Evolutionary conservation across 2,329 filamentous ascomycete genomes (phyloP).

Genomic region (Botryosphaeria dothidea): DNA sequence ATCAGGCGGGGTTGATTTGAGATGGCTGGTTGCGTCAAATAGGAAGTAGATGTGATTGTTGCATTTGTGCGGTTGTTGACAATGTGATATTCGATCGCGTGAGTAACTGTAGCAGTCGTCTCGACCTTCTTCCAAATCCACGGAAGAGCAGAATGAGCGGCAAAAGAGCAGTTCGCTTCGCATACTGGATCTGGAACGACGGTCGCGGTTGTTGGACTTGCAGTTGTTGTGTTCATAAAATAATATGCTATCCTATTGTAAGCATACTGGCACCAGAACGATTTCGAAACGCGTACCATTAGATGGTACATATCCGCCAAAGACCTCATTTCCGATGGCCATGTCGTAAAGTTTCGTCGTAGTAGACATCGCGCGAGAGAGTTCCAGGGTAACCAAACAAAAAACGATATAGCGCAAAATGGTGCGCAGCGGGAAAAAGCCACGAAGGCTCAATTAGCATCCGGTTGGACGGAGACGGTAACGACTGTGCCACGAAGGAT

Average conservation of each 20-base stretch:
- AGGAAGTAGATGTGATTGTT: background rate
- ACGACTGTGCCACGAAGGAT: background rate
- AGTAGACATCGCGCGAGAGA: background rate
- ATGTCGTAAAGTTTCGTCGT: background rate
- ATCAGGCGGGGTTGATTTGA: background rate
- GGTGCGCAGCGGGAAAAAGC: background rate
- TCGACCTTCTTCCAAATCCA: background rate
- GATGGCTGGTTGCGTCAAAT: background rate
- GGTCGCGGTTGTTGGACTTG: background rate
- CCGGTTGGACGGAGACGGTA: too few species aligned
- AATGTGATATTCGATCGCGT: background rate
- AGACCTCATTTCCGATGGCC: background rate
- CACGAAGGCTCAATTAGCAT: background rate
- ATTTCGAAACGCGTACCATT: background rate
- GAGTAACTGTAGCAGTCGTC: background rate
- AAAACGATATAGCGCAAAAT: background rate
- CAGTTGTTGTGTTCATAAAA: background rate
- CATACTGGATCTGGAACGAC: background rate
- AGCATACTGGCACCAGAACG: background rate
- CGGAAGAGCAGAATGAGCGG: background rate
- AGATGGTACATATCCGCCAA: background rate
- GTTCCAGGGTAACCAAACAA: background rate
- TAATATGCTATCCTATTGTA: background rate
- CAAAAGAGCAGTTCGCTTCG: background rate
- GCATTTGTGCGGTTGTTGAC: constrained; percentile 7